Base-by-base conservation (phyloP, 2,329 filamentous ascomycete genomes). In the Dothistroma septosporum region DNA sequence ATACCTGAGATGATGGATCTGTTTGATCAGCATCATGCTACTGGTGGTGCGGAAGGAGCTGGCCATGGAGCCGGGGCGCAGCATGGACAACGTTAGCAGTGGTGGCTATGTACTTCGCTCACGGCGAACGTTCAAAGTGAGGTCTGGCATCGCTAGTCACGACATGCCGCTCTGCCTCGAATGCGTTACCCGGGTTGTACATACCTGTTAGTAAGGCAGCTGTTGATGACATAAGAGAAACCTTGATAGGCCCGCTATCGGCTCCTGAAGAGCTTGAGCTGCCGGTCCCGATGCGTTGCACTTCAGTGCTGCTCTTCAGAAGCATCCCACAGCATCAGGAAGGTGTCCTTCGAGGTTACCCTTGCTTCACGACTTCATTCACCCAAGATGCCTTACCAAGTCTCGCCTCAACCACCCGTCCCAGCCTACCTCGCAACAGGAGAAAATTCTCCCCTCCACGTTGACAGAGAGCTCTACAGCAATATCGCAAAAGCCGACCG, bases 371-470 rank as follows among this genome's bases (percentile, higher is more conserved):
- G 14, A 28, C 12, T 54, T 2, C 24, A 55, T 54, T 54, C 54
- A 61, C 54, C 53, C 32, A 61, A 19, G 16, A 35, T 44, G 21
- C 19, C 24, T 28, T 46, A 56, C 53, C 53, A 56, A 58, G 46
- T 31, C 47, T 61, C 62, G 7, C 24, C 48, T 8, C 46, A 64
- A 12, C 61, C 68, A 22, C 71, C 72, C 6, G 65, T 69, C 46
- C 72, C 73, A 9, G 72, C 72, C 22, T 74, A 75, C 60, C 64
- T 66, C 32, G 64, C 72, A 11, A 67, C 66, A 7, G 64, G 69
- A 14, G 66, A 53, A n/a, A 35, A 65, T 53, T 71, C 70, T 7
- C 71, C 72, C 53, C 67, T 72, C 32, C 61, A 73, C 54, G 59
- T 65, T 21, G 64, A 74, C 61, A 59, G 59, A 33, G 22, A 21